Conservation (phyloP, 2,329 filamentous ascomycete genomes). For the Teratosphaeria zuluensis region DNA sequence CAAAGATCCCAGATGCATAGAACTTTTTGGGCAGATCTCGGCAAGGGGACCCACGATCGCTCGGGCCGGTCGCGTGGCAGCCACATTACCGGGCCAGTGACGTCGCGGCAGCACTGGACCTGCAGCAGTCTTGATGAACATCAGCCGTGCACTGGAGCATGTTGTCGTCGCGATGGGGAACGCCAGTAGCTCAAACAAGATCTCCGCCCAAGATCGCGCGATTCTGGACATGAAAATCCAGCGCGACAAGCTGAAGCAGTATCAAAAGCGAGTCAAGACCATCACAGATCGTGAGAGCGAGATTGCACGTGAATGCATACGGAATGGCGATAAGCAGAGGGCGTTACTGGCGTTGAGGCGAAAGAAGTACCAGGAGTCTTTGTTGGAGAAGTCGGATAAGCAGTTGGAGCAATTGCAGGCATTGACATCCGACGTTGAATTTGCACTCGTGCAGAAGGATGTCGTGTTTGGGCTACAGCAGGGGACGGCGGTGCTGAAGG, state of each 20-base stretch:
- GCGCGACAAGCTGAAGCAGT: constrained; percentile 93
- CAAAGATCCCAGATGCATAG: background rate
- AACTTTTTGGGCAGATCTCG: background rate
- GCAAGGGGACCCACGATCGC: background rate
- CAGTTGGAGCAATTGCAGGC: constrained; percentile 92
- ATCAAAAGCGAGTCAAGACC: constrained; percentile 79
- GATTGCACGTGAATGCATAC: constrained; percentile 74
- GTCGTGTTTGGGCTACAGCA: constrained; percentile 87
- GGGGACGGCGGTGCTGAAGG: constrained; percentile 77
- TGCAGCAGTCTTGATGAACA: background rate
- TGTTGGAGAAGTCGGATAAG: constrained; percentile 79
- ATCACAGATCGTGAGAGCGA: constrained; percentile 81
- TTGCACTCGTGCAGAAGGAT: constrained; percentile 93
- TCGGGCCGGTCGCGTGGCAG: background rate
- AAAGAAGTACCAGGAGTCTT: constrained; percentile 93
- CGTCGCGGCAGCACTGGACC: background rate
- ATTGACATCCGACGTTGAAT: constrained; percentile 82
- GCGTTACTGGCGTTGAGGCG: constrained; percentile 81
- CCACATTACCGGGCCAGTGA: background rate
- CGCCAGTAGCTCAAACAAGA: constrained; percentile 50
- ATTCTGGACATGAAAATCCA: constrained; percentile 97
- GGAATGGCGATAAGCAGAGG: constrained; percentile 65
- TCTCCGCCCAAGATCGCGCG: constrained; percentile 79
- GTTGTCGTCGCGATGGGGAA: constrained; percentile 49
- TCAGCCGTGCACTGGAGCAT: background rate